A percentile compares a stretch with the other conserved stretches of the same genome.
Evolutionary conservation across 805 yeast genomes (phyloP).

Genomic region (Ogataea nakhonphanomensis): DNA sequence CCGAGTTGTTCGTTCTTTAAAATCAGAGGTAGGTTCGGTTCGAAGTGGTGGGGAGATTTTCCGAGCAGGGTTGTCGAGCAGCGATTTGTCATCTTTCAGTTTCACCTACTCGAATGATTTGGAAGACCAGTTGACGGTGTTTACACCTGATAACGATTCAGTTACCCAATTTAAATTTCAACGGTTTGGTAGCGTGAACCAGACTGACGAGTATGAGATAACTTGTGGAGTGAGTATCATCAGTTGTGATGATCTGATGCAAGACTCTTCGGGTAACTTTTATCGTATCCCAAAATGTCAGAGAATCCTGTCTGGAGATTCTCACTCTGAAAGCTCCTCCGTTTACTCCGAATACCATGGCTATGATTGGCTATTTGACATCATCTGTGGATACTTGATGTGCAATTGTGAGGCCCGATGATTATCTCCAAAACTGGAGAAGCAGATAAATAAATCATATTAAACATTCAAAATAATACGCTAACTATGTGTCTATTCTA

Average conservation of each 20-base stretch:
- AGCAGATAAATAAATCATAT: not conserved
- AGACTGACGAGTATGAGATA: not conserved
- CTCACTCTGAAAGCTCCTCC: slow-evolving; percentile 1
- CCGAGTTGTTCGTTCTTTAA: no score
- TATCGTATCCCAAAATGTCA: not conserved
- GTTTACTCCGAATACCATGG: not conserved
- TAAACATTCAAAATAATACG: not conserved
- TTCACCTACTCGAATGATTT: no score
- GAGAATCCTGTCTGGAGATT: not conserved
- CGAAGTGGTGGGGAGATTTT: no score
- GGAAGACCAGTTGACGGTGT: no score
- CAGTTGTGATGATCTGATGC: not conserved
- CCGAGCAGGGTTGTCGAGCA: no score
- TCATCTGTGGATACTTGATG: slow-evolving; percentile 4
- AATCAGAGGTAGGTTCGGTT: no score
- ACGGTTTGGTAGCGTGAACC: no score
- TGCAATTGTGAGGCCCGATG: not conserved
- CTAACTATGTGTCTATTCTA: not conserved
- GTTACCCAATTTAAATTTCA: no score
- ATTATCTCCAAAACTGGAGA: not conserved
- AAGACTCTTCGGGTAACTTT: slow-evolving; percentile 1
- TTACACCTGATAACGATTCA: no score
- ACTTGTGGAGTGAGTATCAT: not conserved
- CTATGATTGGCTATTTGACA: slow-evolving; percentile 4
- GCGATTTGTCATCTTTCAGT: no score